Percentiles rank a stretch among this genome's conserved stretches.
Evolutionary conservation across 163 green algal species (phyloP).

Genomic region (Volvox carteri): DNA sequence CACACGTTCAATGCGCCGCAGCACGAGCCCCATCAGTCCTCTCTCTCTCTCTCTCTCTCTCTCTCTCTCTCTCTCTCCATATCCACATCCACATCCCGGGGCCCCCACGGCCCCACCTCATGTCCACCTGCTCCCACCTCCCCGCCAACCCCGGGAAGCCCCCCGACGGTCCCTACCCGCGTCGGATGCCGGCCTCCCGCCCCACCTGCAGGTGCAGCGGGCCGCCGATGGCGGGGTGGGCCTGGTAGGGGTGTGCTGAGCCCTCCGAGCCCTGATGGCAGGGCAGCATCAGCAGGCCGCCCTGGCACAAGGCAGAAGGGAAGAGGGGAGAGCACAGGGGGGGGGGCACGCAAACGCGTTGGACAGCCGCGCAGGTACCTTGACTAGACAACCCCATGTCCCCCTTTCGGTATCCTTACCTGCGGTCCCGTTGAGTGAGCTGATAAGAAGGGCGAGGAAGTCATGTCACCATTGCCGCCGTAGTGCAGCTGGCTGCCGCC

Average conservation of each 20-base stretch:
- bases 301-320: conserved; percentile 6
- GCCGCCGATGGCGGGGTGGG: background rate
- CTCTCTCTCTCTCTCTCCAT: no score
- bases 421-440: background rate
- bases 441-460: conserved; percentile 11
- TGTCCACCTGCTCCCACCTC: no score
- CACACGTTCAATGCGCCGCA: no score
- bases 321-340: background rate
- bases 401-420: background rate
- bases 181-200: background rate
- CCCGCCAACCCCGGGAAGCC: background rate
- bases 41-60: no score
- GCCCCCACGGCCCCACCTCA: no score
- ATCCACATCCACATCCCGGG: no score
- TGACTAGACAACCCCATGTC: background rate
- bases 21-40: no score
- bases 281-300: conserved; percentile 24
- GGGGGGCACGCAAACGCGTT: background rate
- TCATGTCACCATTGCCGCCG: background rate
- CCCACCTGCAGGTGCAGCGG: conserved; percentile 33
- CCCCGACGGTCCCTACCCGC: background rate
- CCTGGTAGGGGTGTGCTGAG: background rate
- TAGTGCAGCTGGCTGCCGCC: background rate
- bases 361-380: no score
- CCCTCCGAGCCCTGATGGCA: background rate